phyloP scores from a whole-genome alignment of 805 yeast genomes.

The Starmerella scarabaei region DNA sequence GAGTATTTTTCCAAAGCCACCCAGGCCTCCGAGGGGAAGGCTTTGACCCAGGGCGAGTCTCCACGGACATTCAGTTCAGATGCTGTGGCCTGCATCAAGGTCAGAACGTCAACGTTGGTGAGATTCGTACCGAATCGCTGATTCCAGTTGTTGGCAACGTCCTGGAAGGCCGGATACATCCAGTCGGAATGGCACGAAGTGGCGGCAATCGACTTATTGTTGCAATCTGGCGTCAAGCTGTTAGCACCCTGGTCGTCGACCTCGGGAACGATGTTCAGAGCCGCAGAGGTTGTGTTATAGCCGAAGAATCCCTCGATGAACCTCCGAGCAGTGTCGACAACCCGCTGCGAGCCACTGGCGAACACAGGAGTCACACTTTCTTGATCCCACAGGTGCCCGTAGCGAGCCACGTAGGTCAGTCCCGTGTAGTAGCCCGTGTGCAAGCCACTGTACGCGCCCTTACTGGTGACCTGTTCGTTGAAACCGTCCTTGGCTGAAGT shows the following conservation, averaged over 20 bases:
- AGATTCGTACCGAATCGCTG: conserved; percentile 31
- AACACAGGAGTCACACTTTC: conserved; percentile 32
- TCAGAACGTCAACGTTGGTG: conserved; percentile 30
- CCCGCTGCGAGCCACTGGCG: conserved; percentile 14
- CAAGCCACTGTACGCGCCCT: conserved; percentile 37
- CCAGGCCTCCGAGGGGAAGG: conserved; percentile 41
- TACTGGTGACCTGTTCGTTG: conserved; percentile 33
- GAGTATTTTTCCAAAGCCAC: conserved; percentile 31
- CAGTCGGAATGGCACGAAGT: neutral
- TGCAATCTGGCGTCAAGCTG: conserved; percentile 39
- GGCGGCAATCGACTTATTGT: conserved; percentile 11
- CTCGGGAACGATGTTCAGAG: conserved; percentile 36
- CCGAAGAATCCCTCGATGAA: conserved; percentile 50
- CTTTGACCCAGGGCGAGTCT: conserved; percentile 30
- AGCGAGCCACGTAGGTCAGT: conserved; percentile 32
- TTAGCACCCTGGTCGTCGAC: conserved; percentile 40
- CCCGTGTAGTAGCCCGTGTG: conserved; percentile 35
- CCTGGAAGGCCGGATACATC: conserved; percentile 4
- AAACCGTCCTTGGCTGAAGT: conserved; percentile 25
- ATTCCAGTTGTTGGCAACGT: conserved; percentile 16
- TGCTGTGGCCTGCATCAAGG: conserved; percentile 36
- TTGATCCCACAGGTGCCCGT: conserved; percentile 30
- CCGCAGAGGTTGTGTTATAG: conserved; percentile 29
- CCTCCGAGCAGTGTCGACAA: conserved; percentile 39
- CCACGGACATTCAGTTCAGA: conserved; percentile 41